Base-by-base conservation (phyloP, 495 filamentous ascomycete species). In the Penicillium flavigenum region DNA sequence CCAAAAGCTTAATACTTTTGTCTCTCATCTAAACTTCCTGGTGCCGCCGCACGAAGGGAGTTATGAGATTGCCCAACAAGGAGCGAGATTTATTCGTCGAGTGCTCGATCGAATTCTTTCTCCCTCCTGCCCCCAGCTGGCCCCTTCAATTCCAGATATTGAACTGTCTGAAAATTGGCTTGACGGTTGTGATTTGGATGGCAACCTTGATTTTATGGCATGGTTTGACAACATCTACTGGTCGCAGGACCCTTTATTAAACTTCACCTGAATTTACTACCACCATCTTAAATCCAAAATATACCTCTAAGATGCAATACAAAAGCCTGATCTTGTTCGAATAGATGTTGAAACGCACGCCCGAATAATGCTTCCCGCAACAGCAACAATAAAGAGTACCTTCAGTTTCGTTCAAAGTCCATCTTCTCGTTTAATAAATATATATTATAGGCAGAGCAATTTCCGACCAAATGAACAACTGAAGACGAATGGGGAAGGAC, bases 221-320 rank as follows among this genome's bases (percentile, higher is more conserved):
- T 48, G 47, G 47, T 34, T 48, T 32, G 47, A 48, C 29, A 48
- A 34, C 5, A 48, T 48, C 11, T 29, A 48, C 16, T 48, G 47
- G 29, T 0, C 17, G 9, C 29, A 48, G 8, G 47, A 34, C 17
- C 29, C 47, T 19, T 17, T 48, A 4, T 48, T 48, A n/a, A 48
- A 11, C 1, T 48, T 48, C 27, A 48, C 47, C 6, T 48, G 29
- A 31, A 8, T 12, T 11, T 0, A 34, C 0, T 17, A 43, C 17
- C 8, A 42, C 39, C 39, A 41, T 41, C 14, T 16, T 41, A 6
- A 42, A 12, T 5, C 8, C 41, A 43, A 5, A 12, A 43, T 43
- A 43, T 20, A 22, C 19, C 20, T 20, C 20, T 20, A 20, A 20
- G 20, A 7, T 10, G 1, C 7, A 31, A 26, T 16, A 72, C 67